Conservation (phyloP, 2,329 filamentous ascomycete genomes). For the Clathrospora elynae region DNA sequence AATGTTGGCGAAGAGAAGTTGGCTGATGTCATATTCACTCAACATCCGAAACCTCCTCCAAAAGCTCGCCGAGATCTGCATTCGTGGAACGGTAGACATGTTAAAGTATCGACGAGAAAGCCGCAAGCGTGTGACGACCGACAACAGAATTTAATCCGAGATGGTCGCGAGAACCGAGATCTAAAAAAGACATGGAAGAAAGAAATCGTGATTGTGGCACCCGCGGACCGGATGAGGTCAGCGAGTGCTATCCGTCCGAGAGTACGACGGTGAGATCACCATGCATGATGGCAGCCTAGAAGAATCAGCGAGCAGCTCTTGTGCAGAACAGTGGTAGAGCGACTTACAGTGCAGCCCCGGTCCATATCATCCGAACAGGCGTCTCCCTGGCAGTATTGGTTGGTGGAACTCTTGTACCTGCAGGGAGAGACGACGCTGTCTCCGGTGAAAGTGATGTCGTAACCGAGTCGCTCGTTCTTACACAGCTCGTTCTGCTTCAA, state of each 20-base stretch:
- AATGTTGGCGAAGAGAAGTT: too few relatives aligned
- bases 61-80: slow-evolving; percentile 29
- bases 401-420: slow-evolving; percentile 69
- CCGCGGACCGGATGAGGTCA: neutral
- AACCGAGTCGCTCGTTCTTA: slow-evolving; percentile 69
- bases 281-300: slow-evolving; percentile 29
- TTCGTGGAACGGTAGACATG: slow-evolving; percentile 13
- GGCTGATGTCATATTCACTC: too few relatives aligned
- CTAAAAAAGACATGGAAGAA: slow-evolving; percentile 4
- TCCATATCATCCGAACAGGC: slow-evolving; percentile 52
- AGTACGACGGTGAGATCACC: slow-evolving; percentile 38
- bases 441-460: slow-evolving; percentile 77
- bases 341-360: slow-evolving; percentile 79
- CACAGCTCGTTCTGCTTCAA: slow-evolving; percentile 85
- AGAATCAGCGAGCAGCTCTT: neutral
- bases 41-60: slow-evolving; percentile 29
- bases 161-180: slow-evolving; percentile 10
- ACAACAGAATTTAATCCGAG: slow-evolving; percentile 2
- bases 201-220: neutral
- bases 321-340: too few relatives aligned
- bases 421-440: slow-evolving; percentile 59
- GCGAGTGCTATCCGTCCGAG: slow-evolving; percentile 26
- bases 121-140: slow-evolving; percentile 2
- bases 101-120: slow-evolving; percentile 31
- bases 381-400: slow-evolving; percentile 62